Evolutionary conservation across 2,329 filamentous ascomycete genomes (phyloP).

Genomic region (Aspergillus pseudotamarii): DNA sequence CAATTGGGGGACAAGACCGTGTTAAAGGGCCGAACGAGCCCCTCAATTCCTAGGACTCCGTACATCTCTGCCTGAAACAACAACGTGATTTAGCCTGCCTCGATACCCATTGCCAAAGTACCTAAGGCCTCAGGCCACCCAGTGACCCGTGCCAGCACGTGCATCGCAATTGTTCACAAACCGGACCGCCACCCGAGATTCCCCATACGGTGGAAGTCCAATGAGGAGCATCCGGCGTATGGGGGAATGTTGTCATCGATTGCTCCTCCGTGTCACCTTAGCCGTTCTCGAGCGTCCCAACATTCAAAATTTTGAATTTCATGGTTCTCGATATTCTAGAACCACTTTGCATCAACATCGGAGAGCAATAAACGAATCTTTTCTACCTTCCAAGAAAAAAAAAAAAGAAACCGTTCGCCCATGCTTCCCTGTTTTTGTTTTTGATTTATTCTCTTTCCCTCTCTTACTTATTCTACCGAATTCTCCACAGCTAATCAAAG

Average conservation of each 20-base stretch:
- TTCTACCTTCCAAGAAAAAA: too few relatives aligned
- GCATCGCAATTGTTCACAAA: background rate
- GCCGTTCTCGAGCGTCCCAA: too few relatives aligned
- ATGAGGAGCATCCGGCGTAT: background rate
- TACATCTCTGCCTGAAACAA: background rate
- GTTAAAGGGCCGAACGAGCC: background rate
- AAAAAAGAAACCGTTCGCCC: background rate
- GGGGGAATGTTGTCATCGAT: constrained; percentile 5
- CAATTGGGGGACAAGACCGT: background rate
- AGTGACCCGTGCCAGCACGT: constrained; percentile 20
- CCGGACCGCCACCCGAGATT: constrained; percentile 12
- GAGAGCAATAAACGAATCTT: background rate
- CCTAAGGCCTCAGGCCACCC: constrained; percentile 13
- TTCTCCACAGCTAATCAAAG: background rate
- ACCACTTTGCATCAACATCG: background rate
- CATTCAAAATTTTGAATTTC: too few relatives aligned
- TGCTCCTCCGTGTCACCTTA: background rate
- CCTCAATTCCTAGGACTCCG: too few relatives aligned
- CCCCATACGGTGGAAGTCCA: constrained; percentile 2
- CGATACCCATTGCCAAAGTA: background rate
- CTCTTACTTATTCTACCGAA: background rate
- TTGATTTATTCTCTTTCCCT: background rate
- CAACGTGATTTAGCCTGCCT: background rate
- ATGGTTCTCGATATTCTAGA: too few relatives aligned
- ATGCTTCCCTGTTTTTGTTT: background rate